phyloP scores from a whole-genome alignment of 1,284 basidiomycete species.

The Tylopilus orsonianus region DNA sequence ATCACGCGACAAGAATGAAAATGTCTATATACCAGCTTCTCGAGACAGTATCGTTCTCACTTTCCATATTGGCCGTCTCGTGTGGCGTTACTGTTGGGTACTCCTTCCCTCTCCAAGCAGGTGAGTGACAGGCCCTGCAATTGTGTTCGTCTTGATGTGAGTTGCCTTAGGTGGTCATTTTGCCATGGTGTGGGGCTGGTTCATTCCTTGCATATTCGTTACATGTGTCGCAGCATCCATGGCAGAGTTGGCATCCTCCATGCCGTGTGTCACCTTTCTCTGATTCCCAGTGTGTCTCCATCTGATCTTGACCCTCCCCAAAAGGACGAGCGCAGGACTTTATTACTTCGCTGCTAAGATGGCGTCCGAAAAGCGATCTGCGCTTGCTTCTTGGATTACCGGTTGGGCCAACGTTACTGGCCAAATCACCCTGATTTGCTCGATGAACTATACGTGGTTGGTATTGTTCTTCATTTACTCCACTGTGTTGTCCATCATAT shows the following conservation, averaged over 20 bases:
- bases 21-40: constrained; percentile 41
- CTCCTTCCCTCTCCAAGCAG: constrained; percentile 57
- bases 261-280: constrained; percentile 56
- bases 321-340: constrained; percentile 59
- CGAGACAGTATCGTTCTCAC: constrained; percentile 64
- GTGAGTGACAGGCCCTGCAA: constrained; percentile 30
- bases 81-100: constrained; percentile 63
- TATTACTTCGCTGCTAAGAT: constrained; percentile 72
- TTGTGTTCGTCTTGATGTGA: neutral
- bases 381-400: constrained; percentile 70
- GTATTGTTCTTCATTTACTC: constrained; percentile 5
- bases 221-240: constrained; percentile 59
- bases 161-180: constrained; percentile 56
- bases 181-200: constrained; percentile 74
- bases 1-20: neutral
- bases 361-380: constrained; percentile 53
- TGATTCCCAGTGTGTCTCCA: neutral
- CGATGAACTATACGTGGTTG: constrained; percentile 66
- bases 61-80: constrained; percentile 72
- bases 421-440: constrained; percentile 60
- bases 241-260: constrained; percentile 68
- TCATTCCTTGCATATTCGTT: constrained; percentile 67
- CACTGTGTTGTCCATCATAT: neutral
- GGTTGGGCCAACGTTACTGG: constrained; percentile 57
- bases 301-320: neutral